Evolutionary conservation across 108 stramenopile species (phyloP).

Genomic region (Conticribra guillardii): DNA sequence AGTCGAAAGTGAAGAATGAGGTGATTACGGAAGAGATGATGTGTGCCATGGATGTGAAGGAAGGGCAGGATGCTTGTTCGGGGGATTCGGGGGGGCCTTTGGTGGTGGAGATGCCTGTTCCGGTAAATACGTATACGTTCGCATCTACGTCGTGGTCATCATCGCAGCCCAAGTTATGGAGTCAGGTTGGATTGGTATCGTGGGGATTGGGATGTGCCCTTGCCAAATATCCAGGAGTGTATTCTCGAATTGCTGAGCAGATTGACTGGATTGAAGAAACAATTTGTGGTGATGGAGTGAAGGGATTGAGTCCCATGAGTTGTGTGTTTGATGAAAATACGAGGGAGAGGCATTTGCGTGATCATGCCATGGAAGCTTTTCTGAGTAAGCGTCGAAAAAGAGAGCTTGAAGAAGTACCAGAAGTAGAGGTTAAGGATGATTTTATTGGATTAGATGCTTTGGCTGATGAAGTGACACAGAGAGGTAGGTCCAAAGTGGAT

Average conservation of each 20-base stretch:
- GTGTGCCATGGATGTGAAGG: constrained; percentile 31
- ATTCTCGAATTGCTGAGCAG: constrained; percentile 35
- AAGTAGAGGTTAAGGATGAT: not conserved
- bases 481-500: not conserved
- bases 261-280: constrained; percentile 45
- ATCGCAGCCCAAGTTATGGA: not conserved
- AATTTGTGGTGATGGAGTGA: constrained; percentile 29
- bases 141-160: not conserved
- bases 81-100: constrained; percentile 48
- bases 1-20: not conserved
- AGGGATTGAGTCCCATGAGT: constrained; percentile 19
- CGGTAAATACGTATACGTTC: not conserved
- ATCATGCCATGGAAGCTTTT: constrained; percentile 18
- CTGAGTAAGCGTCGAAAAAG: not conserved
- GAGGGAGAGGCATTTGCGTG: not conserved
- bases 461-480: too few relatives aligned
- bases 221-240: constrained; percentile 33
- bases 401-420: not conserved
- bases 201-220: constrained; percentile 49
- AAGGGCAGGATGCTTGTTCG: constrained; percentile 45
- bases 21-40: constrained; percentile 36
- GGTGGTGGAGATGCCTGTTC: constrained; percentile 12
- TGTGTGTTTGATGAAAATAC: constrained; percentile 1
- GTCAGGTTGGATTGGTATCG: constrained; percentile 34
- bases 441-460: not conserved